phyloP scores from a whole-genome alignment of 768 basidiomycete genomes.

The Podaxis sp. region DNA sequence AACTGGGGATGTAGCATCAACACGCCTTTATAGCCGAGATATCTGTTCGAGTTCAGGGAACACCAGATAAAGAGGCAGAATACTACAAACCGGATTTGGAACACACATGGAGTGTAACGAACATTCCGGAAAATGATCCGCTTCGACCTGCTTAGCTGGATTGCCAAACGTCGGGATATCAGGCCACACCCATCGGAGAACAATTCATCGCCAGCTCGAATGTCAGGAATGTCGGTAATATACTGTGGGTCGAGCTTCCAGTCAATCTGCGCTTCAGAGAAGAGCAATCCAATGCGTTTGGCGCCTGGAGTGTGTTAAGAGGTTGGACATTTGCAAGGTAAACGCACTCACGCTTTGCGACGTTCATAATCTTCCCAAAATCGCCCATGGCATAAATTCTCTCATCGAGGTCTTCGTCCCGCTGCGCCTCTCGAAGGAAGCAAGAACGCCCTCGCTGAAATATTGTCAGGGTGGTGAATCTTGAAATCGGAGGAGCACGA shows the following conservation, averaged over 20 bases:
- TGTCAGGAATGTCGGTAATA: constrained; percentile 57
- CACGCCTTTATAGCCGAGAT: constrained; percentile 73
- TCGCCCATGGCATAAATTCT: constrained; percentile 59
- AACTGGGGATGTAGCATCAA: constrained; percentile 66
- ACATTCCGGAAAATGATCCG: constrained; percentile 52
- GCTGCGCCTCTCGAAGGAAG: constrained; percentile 54
- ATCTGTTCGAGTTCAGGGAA: constrained; percentile 34
- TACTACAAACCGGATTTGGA: constrained; percentile 55
- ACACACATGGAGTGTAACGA: constrained; percentile 61
- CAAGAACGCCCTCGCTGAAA: constrained; percentile 61
- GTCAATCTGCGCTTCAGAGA: constrained; percentile 64
- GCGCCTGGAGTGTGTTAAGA: constrained; percentile 42
- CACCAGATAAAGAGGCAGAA: neutral
- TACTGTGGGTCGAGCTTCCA: constrained; percentile 49
- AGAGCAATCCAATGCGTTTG: constrained; percentile 67
- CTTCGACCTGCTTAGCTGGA: constrained; percentile 53
- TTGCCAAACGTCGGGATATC: constrained; percentile 51
- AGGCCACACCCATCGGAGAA: constrained; percentile 75
- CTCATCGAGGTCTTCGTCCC: constrained; percentile 57
- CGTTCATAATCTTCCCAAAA: constrained; percentile 60
- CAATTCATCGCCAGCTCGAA: constrained; percentile 52
- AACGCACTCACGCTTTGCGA: constrained; percentile 52
- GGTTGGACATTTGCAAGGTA: neutral
- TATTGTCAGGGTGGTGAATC: neutral
- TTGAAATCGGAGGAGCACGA: constrained; percentile 15